Conservation (phyloP, 345 rosid genomes). For the Arabidopsis suecica region DNA sequence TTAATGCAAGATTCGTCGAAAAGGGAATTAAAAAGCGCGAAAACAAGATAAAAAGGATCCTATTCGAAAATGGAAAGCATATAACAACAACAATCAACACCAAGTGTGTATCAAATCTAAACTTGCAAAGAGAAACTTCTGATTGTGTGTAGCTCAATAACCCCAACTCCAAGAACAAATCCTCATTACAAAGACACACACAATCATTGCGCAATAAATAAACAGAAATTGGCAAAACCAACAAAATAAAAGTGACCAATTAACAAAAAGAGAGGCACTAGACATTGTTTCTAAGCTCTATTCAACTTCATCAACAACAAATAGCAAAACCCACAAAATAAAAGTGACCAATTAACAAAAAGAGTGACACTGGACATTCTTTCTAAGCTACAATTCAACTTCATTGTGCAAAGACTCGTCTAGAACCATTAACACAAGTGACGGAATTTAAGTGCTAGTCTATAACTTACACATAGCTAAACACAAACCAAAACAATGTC, state of each 20-base stretch:
- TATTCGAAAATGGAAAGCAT: neutral
- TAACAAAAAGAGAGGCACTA: neutral
- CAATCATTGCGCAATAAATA: neutral
- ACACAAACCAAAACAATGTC: neutral
- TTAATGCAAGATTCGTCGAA: neutral
- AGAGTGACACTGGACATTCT: neutral
- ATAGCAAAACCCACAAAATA: conserved; percentile 1
- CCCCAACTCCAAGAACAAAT: conserved; percentile 21
- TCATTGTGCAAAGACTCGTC: conserved; percentile 8
- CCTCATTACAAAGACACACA: conserved; percentile 9
- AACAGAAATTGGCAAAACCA: conserved; percentile 1
- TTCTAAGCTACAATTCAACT: conserved; percentile 16
- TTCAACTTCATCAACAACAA: conserved; percentile 14
- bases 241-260: neutral
- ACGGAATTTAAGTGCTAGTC: neutral
- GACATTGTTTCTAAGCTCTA: neutral
- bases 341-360: conserved; percentile 6
- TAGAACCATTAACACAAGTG: neutral
- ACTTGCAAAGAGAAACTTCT: neutral
- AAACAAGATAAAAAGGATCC: neutral
- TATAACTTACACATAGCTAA: neutral
- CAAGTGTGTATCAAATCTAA: neutral
- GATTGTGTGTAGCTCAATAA: conserved; percentile 1
- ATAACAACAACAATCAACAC: conserved; percentile 17
- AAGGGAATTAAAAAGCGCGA: neutral